These are phyloP conservation scores for Babesia bigemina DNA, from an alignment of 169 alveolate genomes.

Conservation along the genomic window DNA sequence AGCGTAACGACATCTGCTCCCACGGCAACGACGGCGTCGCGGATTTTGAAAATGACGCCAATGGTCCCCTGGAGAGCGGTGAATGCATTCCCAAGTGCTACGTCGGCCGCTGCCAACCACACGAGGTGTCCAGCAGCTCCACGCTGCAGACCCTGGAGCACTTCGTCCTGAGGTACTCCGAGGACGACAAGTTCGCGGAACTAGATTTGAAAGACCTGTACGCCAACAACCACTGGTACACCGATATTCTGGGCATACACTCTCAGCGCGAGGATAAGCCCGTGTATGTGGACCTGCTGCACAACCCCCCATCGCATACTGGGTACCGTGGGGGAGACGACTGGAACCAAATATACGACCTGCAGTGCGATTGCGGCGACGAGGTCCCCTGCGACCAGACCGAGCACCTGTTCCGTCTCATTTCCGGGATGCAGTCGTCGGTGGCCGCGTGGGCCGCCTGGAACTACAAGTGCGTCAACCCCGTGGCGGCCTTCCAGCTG, in stretches of 20 bases:
- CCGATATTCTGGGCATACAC: slow-evolving; percentile 47
- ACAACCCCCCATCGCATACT: slow-evolving; percentile 70
- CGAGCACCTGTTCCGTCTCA: slow-evolving; percentile 75
- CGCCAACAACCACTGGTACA: slow-evolving; percentile 26
- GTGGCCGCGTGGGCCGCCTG: slow-evolving; percentile 83
- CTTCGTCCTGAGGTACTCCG: slow-evolving; percentile 49
- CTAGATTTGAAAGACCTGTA: slow-evolving; percentile 54
- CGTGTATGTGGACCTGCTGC: slow-evolving; percentile 60
- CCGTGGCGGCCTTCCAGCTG: slow-evolving; percentile 64
- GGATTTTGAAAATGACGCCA: not conserved
- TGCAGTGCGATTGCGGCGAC: slow-evolving; percentile 30
- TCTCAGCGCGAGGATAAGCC: slow-evolving; percentile 28
- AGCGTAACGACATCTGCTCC: slow-evolving; percentile 48
- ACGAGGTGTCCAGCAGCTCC: slow-evolving; percentile 27
- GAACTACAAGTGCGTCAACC: slow-evolving; percentile 73
- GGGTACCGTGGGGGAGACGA: slow-evolving; percentile 65
- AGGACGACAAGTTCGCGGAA: slow-evolving; percentile 12
- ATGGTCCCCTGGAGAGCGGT: not conserved
- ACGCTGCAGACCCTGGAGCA: slow-evolving; percentile 47
- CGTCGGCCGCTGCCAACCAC: slow-evolving; percentile 60
- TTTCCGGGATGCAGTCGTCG: slow-evolving; percentile 86
- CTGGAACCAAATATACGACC: slow-evolving; percentile 42
- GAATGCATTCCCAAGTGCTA: slow-evolving; percentile 47
- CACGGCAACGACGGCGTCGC: slow-evolving; percentile 22
- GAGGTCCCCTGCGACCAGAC: slow-evolving; percentile 72